A percentile compares a stretch with the other conserved stretches of the same genome.
Conservation (phyloP, 768 basidiomycete genomes). For the Suillus americanus region DNA sequence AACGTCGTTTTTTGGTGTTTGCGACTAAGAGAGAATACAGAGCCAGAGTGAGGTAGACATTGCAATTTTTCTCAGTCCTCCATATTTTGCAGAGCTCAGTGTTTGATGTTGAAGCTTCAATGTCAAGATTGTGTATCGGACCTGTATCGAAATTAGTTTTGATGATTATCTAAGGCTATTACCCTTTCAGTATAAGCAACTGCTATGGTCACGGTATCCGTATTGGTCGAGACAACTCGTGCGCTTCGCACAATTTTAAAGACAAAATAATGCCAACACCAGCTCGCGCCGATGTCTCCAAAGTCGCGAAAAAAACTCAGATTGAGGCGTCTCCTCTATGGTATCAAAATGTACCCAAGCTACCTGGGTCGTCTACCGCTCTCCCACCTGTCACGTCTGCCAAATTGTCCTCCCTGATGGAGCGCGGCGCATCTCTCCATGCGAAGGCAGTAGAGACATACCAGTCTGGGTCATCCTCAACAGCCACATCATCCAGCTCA, state of each 20-base stretch:
- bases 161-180: too few relatives aligned
- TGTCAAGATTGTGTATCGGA: background rate
- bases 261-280: slow-evolving; percentile 11
- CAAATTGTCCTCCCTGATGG: slow-evolving; percentile 43
- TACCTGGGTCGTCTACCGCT: slow-evolving; percentile 32
- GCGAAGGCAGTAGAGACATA: slow-evolving; percentile 42
- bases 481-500: slow-evolving; percentile 48
- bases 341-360: slow-evolving; percentile 48
- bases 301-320: slow-evolving; percentile 14
- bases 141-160: too few relatives aligned
- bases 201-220: too few relatives aligned
- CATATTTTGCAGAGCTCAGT: slow-evolving; percentile 52
- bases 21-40: background rate
- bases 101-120: background rate
- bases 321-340: slow-evolving; percentile 47
- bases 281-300: slow-evolving; percentile 7
- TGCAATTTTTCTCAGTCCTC: too few relatives aligned
- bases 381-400: slow-evolving; percentile 38
- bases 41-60: too few relatives aligned
- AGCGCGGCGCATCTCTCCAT: slow-evolving; percentile 51
- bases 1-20: background rate
- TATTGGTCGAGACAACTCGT: too few relatives aligned
- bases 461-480: slow-evolving; percentile 50
- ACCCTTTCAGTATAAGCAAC: too few relatives aligned
- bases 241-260: background rate